Evolutionary conservation across 1,284 basidiomycete genomes (phyloP).

Genomic region (Cutaneotrichosporon cavernicola): DNA sequence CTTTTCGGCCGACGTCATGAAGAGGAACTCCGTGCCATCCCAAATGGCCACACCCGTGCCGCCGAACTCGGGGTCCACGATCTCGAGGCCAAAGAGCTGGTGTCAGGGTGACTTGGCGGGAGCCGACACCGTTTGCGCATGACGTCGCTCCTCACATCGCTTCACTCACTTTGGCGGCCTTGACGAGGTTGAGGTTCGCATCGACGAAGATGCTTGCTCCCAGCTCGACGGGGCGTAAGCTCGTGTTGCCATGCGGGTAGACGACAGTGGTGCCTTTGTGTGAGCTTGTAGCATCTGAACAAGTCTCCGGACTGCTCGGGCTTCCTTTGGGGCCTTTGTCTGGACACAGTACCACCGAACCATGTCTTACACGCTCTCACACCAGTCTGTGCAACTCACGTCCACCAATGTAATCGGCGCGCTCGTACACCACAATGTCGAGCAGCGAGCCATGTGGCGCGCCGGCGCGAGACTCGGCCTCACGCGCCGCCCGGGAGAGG

Average conservation of each 20-base stretch:
- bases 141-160: background rate
- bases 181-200: slow-evolving; percentile 77
- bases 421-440: slow-evolving; percentile 80
- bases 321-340: background rate
- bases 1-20: slow-evolving; percentile 59
- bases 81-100: slow-evolving; percentile 69
- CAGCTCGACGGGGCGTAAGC: slow-evolving; percentile 66
- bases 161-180: slow-evolving; percentile 72
- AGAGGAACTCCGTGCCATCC: slow-evolving; percentile 71
- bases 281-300: background rate
- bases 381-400: slow-evolving; percentile 58
- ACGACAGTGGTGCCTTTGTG: slow-evolving; percentile 68
- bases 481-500: slow-evolving; percentile 59
- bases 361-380: background rate
- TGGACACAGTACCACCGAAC: too few relatives aligned
- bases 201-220: slow-evolving; percentile 86
- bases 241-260: slow-evolving; percentile 69
- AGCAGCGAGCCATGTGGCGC: slow-evolving; percentile 57
- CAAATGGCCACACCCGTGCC: slow-evolving; percentile 44
- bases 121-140: background rate
- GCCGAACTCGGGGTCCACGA: slow-evolving; percentile 57
- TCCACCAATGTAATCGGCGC: slow-evolving; percentile 72
- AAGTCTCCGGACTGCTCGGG: slow-evolving; percentile 9
- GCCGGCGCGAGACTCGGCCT: slow-evolving; percentile 67
- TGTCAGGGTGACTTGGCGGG: background rate